phyloP scores from a whole-genome alignment of 2,329 filamentous ascomycete genomes.

The Penicillium sp. region DNA sequence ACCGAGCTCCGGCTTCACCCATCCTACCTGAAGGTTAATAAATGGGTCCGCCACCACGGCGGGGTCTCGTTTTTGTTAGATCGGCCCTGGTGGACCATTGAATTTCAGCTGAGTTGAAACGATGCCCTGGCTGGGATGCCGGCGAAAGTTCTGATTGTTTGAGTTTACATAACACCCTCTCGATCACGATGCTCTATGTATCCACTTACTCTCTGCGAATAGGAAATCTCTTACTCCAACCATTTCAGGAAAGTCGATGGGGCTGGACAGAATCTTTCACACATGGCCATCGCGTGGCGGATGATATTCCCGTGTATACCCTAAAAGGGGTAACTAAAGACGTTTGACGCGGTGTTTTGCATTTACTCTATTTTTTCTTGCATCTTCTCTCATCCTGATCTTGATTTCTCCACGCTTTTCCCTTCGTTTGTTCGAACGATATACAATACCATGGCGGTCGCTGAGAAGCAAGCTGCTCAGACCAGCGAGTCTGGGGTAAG shows the following conservation, averaged over 20 bases:
- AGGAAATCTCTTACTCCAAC: neutral
- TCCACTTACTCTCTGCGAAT: neutral
- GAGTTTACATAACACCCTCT: neutral
- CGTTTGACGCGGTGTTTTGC: neutral
- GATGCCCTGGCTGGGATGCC: neutral
- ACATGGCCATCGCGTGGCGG: neutral
- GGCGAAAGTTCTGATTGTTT: neutral
- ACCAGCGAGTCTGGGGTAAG: neutral
- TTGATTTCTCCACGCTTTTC: neutral
- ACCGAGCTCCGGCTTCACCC: neutral
- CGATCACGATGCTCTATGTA: neutral
- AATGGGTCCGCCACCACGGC: neutral
- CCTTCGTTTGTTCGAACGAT: neutral
- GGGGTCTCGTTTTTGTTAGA: neutral
- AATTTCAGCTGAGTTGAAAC: neutral
- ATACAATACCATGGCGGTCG: neutral
- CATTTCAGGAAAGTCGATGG: neutral
- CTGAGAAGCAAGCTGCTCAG: neutral
- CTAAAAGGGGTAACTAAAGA: neutral
- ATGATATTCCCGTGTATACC: neutral
- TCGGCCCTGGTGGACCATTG: neutral
- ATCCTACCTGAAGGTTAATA: conserved; percentile 1
- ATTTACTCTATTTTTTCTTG: neutral
- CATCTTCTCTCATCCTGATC: neutral
- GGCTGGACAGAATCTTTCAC: neutral